Percentiles rank a stretch among this genome's conserved stretches.
These are phyloP conservation scores for Backusella psychrophila DNA, from an alignment of 192 early-diverging fungal genomes.

Conservation along the genomic window DNA sequence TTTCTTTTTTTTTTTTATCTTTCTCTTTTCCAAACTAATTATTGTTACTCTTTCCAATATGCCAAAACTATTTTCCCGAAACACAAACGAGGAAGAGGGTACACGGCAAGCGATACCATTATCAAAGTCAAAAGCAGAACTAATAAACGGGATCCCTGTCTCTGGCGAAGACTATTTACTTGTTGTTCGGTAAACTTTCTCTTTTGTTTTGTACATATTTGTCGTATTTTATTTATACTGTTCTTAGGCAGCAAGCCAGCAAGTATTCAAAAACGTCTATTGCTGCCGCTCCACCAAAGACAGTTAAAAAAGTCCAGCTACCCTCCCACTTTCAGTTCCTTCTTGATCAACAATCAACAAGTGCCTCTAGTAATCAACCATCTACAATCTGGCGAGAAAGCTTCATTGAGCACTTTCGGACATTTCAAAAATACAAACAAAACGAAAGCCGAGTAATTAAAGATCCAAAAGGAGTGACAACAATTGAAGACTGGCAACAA, in stretches of 20 bases:
- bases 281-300: slow-evolving; percentile 1
- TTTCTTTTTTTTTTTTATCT: background rate
- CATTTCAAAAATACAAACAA: slow-evolving; percentile 1
- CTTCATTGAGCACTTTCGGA: background rate
- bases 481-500: background rate
- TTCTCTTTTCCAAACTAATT: background rate
- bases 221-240: background rate
- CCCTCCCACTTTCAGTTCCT: background rate
- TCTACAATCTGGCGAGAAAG: background rate
- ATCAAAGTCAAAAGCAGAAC: background rate
- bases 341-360: background rate
- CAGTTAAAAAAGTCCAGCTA: background rate
- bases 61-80: slow-evolving; percentile 9
- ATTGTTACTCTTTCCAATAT: background rate
- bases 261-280: slow-evolving; percentile 4
- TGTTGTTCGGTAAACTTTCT: slow-evolving; percentile 23
- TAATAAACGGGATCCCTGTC: slow-evolving; percentile 17
- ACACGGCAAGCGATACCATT: slow-evolving; percentile 9
- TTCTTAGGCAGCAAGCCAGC: slow-evolving; percentile 2
- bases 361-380: background rate
- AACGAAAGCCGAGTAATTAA: background rate
- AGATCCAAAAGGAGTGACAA: background rate
- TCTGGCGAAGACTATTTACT: slow-evolving; percentile 33
- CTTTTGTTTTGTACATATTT: background rate
- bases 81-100: background rate